phyloP scores from a whole-genome alignment of 1,284 basidiomycete genomes.

The Stereum hirsutum region DNA sequence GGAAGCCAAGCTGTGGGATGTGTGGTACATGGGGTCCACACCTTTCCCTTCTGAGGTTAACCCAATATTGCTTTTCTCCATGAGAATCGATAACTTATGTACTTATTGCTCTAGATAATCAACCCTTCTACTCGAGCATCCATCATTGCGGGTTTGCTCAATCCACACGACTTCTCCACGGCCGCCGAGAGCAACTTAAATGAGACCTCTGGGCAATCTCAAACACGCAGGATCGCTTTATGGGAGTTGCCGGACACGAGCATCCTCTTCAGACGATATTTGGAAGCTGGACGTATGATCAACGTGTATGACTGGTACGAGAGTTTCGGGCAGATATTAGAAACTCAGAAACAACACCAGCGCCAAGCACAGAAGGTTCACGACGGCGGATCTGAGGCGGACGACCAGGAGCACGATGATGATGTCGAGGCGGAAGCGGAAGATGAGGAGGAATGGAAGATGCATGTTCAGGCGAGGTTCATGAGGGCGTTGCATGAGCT shows the following conservation, averaged over 20 bases:
- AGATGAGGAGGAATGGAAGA: conserved; percentile 40
- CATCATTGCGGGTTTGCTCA: conserved; percentile 47
- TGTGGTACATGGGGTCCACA: conserved; percentile 61
- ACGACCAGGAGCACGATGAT: conserved; percentile 19
- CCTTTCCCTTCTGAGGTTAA: conserved; percentile 59
- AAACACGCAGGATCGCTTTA: conserved; percentile 16
- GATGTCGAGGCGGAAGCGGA: conserved; percentile 28
- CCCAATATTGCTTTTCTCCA: neutral
- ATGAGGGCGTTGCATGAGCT: conserved; percentile 70
- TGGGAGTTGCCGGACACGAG: conserved; percentile 58
- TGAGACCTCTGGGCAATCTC: conserved; percentile 13
- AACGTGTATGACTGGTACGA: conserved; percentile 81
- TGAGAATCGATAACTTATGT: conserved; percentile 1
- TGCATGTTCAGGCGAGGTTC: conserved; percentile 67
- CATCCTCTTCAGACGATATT: conserved; percentile 66
- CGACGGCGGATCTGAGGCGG: conserved; percentile 7
- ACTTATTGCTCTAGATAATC: conserved; percentile 41
- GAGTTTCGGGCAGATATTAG: conserved; percentile 53
- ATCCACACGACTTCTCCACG: conserved; percentile 43
- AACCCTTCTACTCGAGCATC: conserved; percentile 59
- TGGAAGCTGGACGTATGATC: conserved; percentile 69
- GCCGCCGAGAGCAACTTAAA: conserved; percentile 3
- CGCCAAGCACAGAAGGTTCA: conserved; percentile 1
- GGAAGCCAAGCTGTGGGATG: conserved; percentile 45
- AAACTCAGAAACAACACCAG: conserved; percentile 35